Evolutionary conservation across 495 filamentous ascomycete species (phyloP), one percentile per base, ranked within the genome.

Genomic region (Talaromyces wortmannii): DNA sequence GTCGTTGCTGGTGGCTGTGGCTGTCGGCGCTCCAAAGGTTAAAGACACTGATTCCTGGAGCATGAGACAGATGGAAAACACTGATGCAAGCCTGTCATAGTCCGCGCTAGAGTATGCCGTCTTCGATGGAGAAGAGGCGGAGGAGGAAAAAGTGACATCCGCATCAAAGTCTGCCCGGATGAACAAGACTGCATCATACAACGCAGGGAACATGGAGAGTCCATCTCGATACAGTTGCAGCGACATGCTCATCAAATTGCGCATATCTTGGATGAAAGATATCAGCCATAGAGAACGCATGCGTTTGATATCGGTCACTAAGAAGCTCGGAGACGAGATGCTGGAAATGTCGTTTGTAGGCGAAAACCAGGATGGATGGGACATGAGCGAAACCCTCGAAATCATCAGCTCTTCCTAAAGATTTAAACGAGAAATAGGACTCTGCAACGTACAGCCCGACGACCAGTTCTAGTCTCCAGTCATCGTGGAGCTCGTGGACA

Each of bases 261-360:
- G 52, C 59, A 66, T 60, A 30, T 66, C 63, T 50, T 66, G 63
- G 7, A 66, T 62, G 29, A 66, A 66, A 42, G 63, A 66, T 57
- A 66, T 63, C 43, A 66, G 42, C 63, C 63, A 66, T 31, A 66
- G 53, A 45, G 61, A 63, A 45, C 63, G 61, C 23, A 66, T 49
- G 44, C 63, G 63, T 23, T 66, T 61, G n/a, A 63, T 12, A 31
- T 66, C 63, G 11, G 57, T 43, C 15, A 57, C 59, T 13, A 45
- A 44, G 15, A 31, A 12, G 48, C 42, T 13, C 29, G 57, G 49
- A 5, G 55, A 50, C 12, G 48, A 43, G 40, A 30, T 40, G 15
- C 30, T 31, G 16, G 54, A 46, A 36, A 63, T 53, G 17, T 63
- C 56, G 16, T 66, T 66, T 11, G 57, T 60, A 6, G 61, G 54